These are phyloP conservation scores for Penicillium sp. DNA, from an alignment of 2,329 filamentous ascomycete species.

Conservation along the genomic window DNA sequence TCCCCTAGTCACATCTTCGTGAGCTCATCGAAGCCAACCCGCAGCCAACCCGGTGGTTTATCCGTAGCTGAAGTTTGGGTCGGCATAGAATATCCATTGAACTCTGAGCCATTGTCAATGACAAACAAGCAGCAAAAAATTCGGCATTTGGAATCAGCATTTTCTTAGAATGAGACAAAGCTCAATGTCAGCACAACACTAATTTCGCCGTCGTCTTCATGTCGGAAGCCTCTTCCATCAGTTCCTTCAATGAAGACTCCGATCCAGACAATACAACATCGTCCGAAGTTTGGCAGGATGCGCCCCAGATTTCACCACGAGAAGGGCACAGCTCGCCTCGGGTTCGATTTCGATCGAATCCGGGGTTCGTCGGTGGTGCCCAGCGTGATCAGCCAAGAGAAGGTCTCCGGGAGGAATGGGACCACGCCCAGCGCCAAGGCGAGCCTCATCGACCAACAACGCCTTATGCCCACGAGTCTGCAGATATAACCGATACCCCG, in stretches of 20 bases:
- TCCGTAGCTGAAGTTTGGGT: neutral
- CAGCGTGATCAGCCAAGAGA: constrained; percentile 6
- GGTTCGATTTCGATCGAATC: constrained; percentile 21
- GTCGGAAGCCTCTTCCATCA: constrained; percentile 1
- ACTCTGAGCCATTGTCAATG: neutral
- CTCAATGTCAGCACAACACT: constrained; percentile 3
- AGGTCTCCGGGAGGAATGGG: constrained; percentile 12
- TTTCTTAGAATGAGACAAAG: neutral
- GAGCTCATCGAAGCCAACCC: constrained; percentile 5
- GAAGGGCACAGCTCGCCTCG: constrained; percentile 4
- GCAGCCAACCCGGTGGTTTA: neutral
- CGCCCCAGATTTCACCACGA: constrained; percentile 2
- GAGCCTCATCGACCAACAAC: constrained; percentile 17
- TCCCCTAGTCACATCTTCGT: constrained; percentile 5
- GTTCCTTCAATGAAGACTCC: neutral
- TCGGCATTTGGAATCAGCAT: neutral
- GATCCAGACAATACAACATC: constrained; percentile 2
- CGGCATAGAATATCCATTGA: neutral
- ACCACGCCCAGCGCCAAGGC: constrained; percentile 8
- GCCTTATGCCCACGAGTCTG: constrained; percentile 26
- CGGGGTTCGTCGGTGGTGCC: neutral
- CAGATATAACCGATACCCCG: constrained; percentile 30
- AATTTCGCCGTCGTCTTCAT: constrained; percentile 3
- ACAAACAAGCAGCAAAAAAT: neutral
- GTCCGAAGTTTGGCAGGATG: neutral